phyloP scores from a whole-genome alignment of 2,329 filamentous ascomycete genomes.

The Aspergillus sp. region DNA sequence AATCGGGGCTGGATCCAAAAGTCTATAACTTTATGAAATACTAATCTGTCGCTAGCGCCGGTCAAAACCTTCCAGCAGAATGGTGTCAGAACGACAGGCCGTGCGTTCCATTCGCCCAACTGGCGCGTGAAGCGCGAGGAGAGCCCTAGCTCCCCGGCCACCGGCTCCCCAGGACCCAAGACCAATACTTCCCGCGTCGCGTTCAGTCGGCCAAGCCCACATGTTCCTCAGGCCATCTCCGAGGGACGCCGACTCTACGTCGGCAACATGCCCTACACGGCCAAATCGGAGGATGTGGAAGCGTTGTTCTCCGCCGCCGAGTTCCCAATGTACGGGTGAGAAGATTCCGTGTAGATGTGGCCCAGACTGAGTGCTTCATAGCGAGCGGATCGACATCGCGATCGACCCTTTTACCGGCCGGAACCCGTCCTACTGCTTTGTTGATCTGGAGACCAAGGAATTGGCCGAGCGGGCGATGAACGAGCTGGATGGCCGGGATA shows the following conservation, averaged over 20 bases:
- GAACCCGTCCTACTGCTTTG: conserved; percentile 74
- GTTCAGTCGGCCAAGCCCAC: conserved; percentile 29
- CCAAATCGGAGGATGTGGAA: conserved; percentile 52
- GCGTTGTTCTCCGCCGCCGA: conserved; percentile 45
- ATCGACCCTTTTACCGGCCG: conserved; percentile 66
- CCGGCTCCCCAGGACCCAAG: conserved; percentile 25
- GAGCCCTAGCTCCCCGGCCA: conserved; percentile 28
- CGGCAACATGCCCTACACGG: conserved; percentile 56
- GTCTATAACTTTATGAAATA: conserved; percentile 8
- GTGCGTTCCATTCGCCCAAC: conserved; percentile 40
- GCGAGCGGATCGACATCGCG: conserved; percentile 64
- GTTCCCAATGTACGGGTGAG: conserved; percentile 33
- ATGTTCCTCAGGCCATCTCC: conserved; percentile 37
- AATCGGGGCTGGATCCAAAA: conserved; percentile 13
- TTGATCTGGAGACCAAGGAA: conserved; percentile 61
- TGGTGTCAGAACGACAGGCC: conserved; percentile 34
- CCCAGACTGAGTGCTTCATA: conserved; percentile 29
- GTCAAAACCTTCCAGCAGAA: conserved; percentile 29
- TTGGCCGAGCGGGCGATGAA: conserved; percentile 59
- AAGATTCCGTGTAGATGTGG: conserved; percentile 6
- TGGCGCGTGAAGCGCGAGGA: conserved; percentile 43
- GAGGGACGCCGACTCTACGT: conserved; percentile 52
- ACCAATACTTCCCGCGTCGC: conserved; percentile 30
- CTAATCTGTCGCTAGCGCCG: conserved; percentile 28
- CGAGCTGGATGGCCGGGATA: conserved; percentile 53